Percentiles rank a stretch among this genome's conserved stretches.
phyloP scores from a whole-genome alignment of 2,329 filamentous ascomycete genomes.

The Pleomassaria siparia region DNA sequence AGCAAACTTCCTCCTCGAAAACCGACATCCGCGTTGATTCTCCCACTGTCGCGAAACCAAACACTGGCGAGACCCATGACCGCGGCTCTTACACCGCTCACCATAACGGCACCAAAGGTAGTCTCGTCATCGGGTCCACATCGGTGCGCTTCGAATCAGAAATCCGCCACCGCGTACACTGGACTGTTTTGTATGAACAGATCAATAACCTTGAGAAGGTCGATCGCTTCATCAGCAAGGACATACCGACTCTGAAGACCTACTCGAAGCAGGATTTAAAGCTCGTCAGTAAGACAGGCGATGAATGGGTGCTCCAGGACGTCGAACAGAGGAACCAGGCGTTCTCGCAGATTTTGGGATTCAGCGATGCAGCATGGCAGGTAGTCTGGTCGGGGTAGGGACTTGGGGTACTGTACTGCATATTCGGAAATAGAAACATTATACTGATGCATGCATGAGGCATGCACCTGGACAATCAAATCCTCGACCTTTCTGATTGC shows the following conservation, averaged over 20 bases:
- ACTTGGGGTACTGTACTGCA: no score
- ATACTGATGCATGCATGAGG: no score
- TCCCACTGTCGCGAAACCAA: no score
- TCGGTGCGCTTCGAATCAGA: slow-evolving; percentile 19
- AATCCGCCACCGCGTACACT: slow-evolving; percentile 13
- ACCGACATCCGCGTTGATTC: background rate
- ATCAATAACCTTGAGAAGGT: slow-evolving; percentile 27
- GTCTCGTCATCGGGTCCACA: slow-evolving; percentile 17
- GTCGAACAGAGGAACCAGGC: slow-evolving; percentile 31
- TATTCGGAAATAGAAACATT: no score
- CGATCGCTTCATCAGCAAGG: slow-evolving; percentile 21
- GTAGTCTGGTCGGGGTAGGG: slow-evolving; percentile 29
- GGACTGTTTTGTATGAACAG: slow-evolving; percentile 16
- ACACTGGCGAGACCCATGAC: slow-evolving; percentile 13
- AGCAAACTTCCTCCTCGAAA: background rate
- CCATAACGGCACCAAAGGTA: slow-evolving; percentile 16
- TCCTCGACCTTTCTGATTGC: no score
- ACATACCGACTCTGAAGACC: slow-evolving; percentile 17
- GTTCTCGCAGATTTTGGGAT: slow-evolving; percentile 36
- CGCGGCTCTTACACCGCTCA: slow-evolving; percentile 24
- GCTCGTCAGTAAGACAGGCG: slow-evolving; percentile 11
- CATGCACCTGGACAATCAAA: no score
- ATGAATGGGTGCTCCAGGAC: slow-evolving; percentile 18
- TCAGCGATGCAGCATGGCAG: slow-evolving; percentile 30
- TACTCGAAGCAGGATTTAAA: slow-evolving; percentile 26